These are phyloP conservation scores for Thinopyrum obtusiflorum DNA, from an alignment of 202 grass and related monocot genomes.

Conservation along the genomic window DNA sequence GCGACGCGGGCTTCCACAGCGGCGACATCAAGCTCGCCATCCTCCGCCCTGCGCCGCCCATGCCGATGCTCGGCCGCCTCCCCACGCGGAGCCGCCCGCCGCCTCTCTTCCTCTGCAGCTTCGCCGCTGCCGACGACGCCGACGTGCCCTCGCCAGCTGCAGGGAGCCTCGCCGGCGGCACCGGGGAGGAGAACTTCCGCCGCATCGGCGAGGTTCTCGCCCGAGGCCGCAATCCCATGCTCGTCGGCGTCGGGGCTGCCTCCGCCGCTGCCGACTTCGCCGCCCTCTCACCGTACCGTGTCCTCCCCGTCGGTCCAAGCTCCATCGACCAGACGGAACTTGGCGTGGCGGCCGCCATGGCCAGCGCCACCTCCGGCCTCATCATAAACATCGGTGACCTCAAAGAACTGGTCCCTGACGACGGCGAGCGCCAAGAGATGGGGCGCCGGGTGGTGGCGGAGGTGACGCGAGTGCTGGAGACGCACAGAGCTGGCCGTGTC, in stretches of 20 bases:
- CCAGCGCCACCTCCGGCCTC: conserved; percentile 30
- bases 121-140: conserved; percentile 60
- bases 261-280: conserved; percentile 58
- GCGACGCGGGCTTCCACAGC: conserved; percentile 69
- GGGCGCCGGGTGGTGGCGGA: conserved; percentile 50
- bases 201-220: conserved; percentile 74
- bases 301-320: conserved; percentile 35
- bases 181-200: conserved; percentile 61
- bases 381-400: conserved; percentile 80
- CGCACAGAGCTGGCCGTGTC: conserved; percentile 38
- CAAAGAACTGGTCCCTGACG: conserved; percentile 52
- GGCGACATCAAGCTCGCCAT: conserved; percentile 79
- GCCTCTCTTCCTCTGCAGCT: conserved; percentile 85
- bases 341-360: not conserved
- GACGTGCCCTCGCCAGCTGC: conserved; percentile 42
- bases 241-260: conserved; percentile 70
- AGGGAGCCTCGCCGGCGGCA: conserved; percentile 6
- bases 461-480: conserved; percentile 77
- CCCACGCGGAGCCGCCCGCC: conserved; percentile 48
- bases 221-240: conserved; percentile 82
- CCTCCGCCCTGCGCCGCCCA: conserved; percentile 59
- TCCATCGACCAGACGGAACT: conserved; percentile 24
- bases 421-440: conserved; percentile 37
- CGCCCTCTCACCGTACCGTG: conserved; percentile 35
- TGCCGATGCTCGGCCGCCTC: conserved; percentile 49